Conservation (phyloP, 2,329 filamentous ascomycete genomes). For the Thelonectria discophora region DNA sequence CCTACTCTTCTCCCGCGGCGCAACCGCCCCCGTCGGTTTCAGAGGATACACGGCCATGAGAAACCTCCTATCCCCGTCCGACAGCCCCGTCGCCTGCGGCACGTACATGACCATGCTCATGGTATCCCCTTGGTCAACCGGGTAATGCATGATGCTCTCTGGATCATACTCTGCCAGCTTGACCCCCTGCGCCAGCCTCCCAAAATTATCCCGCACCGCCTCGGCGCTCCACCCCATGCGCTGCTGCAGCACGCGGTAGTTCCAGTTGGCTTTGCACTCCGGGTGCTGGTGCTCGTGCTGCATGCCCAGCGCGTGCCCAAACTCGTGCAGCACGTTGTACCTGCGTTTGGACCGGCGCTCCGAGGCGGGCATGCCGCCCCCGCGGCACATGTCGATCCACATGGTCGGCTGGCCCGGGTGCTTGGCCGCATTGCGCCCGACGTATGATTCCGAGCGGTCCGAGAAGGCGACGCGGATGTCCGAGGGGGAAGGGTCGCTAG, state of each 20-base stretch:
- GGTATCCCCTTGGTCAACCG: background rate
- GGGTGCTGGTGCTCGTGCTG: background rate
- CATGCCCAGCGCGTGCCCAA: background rate
- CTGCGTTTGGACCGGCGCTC: background rate
- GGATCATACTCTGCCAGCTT: background rate
- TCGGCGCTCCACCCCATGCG: background rate
- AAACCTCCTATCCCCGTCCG: background rate
- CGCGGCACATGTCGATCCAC: background rate
- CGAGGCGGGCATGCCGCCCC: background rate
- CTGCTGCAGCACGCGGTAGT: background rate
- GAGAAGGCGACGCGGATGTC: background rate
- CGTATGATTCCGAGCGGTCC: background rate
- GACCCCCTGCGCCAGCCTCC: background rate
- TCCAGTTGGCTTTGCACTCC: background rate
- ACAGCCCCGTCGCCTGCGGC: background rate
- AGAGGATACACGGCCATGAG: background rate
- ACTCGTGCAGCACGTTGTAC: background rate
- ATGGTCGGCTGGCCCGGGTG: background rate
- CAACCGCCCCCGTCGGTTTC: too few species aligned
- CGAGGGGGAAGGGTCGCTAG: background rate
- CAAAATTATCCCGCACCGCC: background rate
- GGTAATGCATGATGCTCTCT: background rate
- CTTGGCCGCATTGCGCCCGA: background rate
- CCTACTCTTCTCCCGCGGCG: too few species aligned
- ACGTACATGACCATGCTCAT: background rate